Base-by-base conservation (phyloP, 2,329 filamentous ascomycete species). In the Elsinoe fawcettii region DNA sequence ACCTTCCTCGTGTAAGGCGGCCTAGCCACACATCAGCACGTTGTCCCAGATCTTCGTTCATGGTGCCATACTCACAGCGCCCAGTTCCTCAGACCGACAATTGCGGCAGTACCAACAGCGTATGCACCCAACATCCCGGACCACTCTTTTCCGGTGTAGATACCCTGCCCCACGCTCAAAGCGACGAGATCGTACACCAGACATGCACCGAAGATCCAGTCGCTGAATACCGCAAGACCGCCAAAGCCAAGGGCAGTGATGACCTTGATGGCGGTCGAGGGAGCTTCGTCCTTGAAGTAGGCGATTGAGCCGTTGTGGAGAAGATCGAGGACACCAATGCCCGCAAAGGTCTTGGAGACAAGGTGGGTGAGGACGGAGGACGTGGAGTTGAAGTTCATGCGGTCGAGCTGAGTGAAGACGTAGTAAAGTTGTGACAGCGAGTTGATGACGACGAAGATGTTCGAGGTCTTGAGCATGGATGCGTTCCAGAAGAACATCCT, bases 401-500 rank as follows among this genome's bases (percentile, higher is more conserved):
- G 64, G 11, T 66, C 65, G 7, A 81, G 74, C 32, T 75, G 70
- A 0, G 69, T 74, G 41, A 75, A 74, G 16, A 81, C 72, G 66
- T 81, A 83, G 63, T 71, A 77, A 2, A 84, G 70, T 64, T 84
- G 80, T 1, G 75, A 69, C 30, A 80, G 60, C 14, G 77, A 79
- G 64, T 83, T 84, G 66, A 80, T 69, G 18, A 77, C 66, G 41
- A 83, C 80, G 62, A 83, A 83, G 30, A 80, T 61, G 62, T 83
- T 81, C 23, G 77, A 71, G 0, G 74, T 73, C 56, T 76, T 73
- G 4, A 84, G 72, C 20, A 75, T 65, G 2, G 74, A 73, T 1
- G 72, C 62, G 62, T 83, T 83, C 80, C 80, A 84, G 70, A 82
- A 82, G 62, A 83, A 74, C 80, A 83, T 82, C 80, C 80, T 82